Evolutionary conservation across 2,329 filamentous ascomycete species (phyloP).

Genomic region (Arthrobotrys conoides): DNA sequence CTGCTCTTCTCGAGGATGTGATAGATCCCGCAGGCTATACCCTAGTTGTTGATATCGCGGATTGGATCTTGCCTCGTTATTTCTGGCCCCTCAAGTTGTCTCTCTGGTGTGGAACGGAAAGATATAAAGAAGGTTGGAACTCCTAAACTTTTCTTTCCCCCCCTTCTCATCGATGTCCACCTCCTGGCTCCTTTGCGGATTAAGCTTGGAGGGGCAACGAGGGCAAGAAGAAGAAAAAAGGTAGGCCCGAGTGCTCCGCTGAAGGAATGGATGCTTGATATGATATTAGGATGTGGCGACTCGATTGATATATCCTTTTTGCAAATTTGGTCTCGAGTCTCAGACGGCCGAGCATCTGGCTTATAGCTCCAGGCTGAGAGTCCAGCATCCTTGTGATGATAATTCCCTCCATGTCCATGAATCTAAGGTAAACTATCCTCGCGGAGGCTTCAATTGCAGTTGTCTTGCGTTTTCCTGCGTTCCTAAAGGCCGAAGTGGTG

Average conservation of each 20-base stretch:
- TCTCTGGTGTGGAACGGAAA: background rate
- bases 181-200: background rate
- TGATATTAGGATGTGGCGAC: background rate
- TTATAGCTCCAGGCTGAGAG: background rate
- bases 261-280: background rate
- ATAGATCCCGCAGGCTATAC: constrained; percentile 4
- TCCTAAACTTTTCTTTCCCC: background rate
- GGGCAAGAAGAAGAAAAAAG: background rate
- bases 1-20: background rate
- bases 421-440: background rate
- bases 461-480: background rate
- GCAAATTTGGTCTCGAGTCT: no score
- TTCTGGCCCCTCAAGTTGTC: background rate
- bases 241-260: background rate
- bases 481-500: background rate
- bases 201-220: background rate
- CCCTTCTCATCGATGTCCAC: constrained; percentile 1
- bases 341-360: no score
- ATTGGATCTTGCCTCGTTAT: constrained; percentile 2
- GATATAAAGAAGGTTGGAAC: background rate
- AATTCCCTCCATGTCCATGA: background rate
- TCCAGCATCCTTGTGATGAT: background rate
- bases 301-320: background rate
- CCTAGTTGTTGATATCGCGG: constrained; percentile 1
- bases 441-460: background rate